Percentiles rank a stretch among this genome's conserved stretches.
phyloP scores from a whole-genome alignment of 805 yeast genomes.

The Blastobotrys attinorum region DNA sequence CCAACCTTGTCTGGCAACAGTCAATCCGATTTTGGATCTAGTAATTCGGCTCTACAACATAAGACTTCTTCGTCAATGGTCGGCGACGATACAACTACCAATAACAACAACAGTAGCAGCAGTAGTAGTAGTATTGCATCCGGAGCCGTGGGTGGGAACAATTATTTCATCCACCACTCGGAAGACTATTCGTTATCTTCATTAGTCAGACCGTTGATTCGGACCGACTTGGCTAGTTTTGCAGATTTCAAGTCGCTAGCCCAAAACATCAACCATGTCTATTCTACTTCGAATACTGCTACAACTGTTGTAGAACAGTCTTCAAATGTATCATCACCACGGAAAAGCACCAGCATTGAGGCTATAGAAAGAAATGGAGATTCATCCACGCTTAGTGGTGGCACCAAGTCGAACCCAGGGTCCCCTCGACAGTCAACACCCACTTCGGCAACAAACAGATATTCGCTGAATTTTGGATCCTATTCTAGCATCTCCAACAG shows the following conservation, averaged over 20 bases:
- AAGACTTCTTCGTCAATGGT: too few relatives aligned
- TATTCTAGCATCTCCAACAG: too few relatives aligned
- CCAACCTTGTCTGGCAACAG: too few relatives aligned
- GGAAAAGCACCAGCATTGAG: not conserved
- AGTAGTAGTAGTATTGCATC: not conserved
- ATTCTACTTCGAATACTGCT: not conserved
- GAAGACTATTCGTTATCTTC: conserved; percentile 4
- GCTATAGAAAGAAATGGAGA: not conserved
- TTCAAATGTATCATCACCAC: not conserved
- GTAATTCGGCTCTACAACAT: conserved; percentile 5
- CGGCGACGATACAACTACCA: too few relatives aligned
- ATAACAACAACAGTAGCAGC: too few relatives aligned
- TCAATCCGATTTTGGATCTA: too few relatives aligned
- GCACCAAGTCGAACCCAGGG: too few relatives aligned
- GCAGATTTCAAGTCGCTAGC: conserved; percentile 4
- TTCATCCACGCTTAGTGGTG: not conserved
- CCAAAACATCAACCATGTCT: conserved; percentile 1
- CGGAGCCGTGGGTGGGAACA: not conserved
- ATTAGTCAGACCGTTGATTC: conserved; percentile 7
- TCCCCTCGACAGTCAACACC: not conserved
- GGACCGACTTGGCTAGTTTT: conserved; percentile 6
- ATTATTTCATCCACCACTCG: not conserved
- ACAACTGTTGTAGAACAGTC: not conserved
- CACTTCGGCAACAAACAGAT: not conserved
- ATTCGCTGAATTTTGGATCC: not conserved